These are phyloP conservation scores for Pulveroboletus sp. DNA, from an alignment of 768 basidiomycete genomes.

Conservation along the genomic window DNA sequence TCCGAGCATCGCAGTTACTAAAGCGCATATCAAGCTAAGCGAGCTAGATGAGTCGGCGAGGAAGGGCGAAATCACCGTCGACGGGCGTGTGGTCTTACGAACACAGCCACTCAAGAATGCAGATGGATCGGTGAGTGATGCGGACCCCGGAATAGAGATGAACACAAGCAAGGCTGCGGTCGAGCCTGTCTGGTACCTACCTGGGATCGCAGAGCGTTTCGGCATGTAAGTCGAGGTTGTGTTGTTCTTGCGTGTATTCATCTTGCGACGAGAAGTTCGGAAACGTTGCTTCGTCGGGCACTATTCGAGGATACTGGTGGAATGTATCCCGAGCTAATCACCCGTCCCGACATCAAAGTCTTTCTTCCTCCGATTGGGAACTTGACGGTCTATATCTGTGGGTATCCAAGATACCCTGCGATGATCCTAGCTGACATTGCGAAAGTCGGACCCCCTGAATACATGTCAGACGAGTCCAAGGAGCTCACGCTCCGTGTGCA, in stretches of 20 bases:
- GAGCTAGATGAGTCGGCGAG: constrained; percentile 83
- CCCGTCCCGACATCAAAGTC: constrained; percentile 90
- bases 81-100: constrained; percentile 77
- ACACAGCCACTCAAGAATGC: constrained; percentile 58
- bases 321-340: constrained; percentile 94
- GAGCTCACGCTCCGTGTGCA: constrained; percentile 87
- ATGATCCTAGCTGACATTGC: background rate
- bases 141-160: constrained; percentile 80
- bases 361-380: constrained; percentile 95
- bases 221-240: constrained; percentile 59
- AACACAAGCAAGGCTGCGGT: constrained; percentile 89
- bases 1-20: constrained; percentile 91
- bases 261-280: constrained; percentile 48
- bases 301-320: constrained; percentile 96
- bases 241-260: background rate
- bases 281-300: constrained; percentile 79
- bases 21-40: constrained; percentile 89
- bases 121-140: constrained; percentile 54
- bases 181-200: constrained; percentile 95
- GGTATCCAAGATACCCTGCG: constrained; percentile 15
- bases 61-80: constrained; percentile 66
- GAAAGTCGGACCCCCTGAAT: constrained; percentile 78
- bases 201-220: constrained; percentile 91
- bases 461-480: constrained; percentile 67
- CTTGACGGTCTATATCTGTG: constrained; percentile 88